Evolutionary conservation across 208 protist species (phyloP), one percentile per base, ranked within the genome.

Genomic region (Strigomonas galati): DNA sequence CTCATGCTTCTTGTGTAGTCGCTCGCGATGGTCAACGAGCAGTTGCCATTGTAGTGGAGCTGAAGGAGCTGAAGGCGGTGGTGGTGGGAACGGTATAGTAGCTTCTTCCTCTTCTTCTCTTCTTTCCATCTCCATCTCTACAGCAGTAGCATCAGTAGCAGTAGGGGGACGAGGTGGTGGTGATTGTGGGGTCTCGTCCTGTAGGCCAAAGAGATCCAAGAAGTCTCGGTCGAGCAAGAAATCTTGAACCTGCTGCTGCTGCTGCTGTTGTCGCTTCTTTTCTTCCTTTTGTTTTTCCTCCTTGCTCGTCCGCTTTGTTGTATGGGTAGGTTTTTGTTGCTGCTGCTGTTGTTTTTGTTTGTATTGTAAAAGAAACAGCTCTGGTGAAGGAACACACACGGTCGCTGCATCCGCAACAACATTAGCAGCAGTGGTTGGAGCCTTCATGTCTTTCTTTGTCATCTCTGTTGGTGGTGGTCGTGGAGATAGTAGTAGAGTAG

Each of bases 21-120:
- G 77, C 65, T 93, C 87, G 35, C 87, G 82, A 56, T 82, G 76
- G 60, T 93, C 87, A 44, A 93, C 84, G 3, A 93, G 71, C 72
- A 87, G 68, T 51, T 72, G 69, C 84, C 84, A 93, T 1, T 30
- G 56, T 6, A 71, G 32, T 2, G 32, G 9, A 10, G 19, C 27
- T 3, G 9, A 4, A 15, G n/a, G 28, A 1, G 27, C 52, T 9
- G 24, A 5, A 1, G 52, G 24, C 27, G 52, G 27, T 19, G n/a
- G 24, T 10, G 24, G 52, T 12, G 49, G 49, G n/a, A 54, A 17
- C 6, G 24, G 15, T 2, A n/a, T 19, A 5, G 28, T 58, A 21
- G 9, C 28, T 21, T 58, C 53, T 2, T 28, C 53, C 3, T 58
- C 21, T 28, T 17, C 3, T 28, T 58, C 30, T 58, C 6, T 19